Percentiles rank a stretch among this genome's conserved stretches.
These are phyloP conservation scores for Begonia masoniana DNA, from an alignment of 306 rosid species.

Conservation along the genomic window DNA sequence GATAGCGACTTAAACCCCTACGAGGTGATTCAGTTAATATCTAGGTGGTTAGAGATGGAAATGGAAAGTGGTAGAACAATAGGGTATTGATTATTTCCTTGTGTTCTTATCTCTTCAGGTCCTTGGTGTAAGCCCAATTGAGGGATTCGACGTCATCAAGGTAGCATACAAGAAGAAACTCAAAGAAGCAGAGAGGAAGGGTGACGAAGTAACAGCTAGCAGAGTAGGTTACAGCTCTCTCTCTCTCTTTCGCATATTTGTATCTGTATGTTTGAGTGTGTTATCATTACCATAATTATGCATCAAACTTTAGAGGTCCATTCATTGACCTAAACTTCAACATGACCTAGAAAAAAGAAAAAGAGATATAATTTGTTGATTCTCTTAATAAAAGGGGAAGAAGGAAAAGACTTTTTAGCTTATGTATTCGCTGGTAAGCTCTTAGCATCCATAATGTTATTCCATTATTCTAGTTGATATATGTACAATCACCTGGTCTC, in stretches of 20 bases:
- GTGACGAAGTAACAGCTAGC: slow-evolving; percentile 72
- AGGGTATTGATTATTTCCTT: slow-evolving; percentile 2
- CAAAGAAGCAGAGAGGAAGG: slow-evolving; percentile 66
- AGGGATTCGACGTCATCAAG: slow-evolving; percentile 64
- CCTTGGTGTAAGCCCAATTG: slow-evolving; percentile 78
- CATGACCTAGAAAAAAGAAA: too few species aligned
- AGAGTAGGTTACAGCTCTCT: slow-evolving; percentile 34
- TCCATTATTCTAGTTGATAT: too few species aligned
- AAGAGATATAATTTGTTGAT: not conserved
- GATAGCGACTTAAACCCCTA: slow-evolving; percentile 60
- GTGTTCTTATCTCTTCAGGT: slow-evolving; percentile 30
- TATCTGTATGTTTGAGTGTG: not conserved
- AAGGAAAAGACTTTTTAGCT: too few species aligned
- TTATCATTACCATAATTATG: not conserved
- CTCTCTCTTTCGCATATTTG: not conserved
- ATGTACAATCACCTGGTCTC: too few species aligned
- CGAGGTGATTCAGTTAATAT: slow-evolving; percentile 35
- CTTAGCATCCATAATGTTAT: too few species aligned
- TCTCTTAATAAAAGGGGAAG: not conserved
- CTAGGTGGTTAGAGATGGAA: not conserved
- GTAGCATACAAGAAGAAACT: slow-evolving; percentile 42
- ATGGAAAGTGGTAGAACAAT: slow-evolving; percentile 1
- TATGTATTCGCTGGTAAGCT: too few species aligned
- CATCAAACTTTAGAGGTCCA: not conserved
- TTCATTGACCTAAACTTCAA: too few species aligned